phyloP scores from a whole-genome alignment of 306 rosid genomes.

The Vachellia pachyceras region DNA sequence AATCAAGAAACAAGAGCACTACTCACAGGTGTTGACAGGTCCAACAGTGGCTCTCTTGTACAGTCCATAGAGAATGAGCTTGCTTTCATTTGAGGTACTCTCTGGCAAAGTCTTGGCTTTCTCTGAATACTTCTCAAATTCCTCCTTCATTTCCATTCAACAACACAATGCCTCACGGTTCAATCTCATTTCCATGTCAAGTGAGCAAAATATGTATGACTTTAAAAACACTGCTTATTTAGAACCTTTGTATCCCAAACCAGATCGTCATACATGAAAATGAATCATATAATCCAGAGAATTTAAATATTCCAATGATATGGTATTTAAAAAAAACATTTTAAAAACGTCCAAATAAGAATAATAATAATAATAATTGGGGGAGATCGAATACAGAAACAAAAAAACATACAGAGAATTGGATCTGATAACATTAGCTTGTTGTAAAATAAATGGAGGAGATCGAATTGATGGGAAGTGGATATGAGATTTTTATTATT shows the following conservation, averaged over 20 bases:
- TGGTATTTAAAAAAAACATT: background rate
- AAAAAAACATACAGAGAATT: background rate
- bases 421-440: background rate
- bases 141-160: background rate
- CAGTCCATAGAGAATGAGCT: slow-evolving; percentile 10
- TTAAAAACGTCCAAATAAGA: background rate
- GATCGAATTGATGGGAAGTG: background rate
- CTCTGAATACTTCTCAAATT: slow-evolving; percentile 17
- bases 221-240: background rate
- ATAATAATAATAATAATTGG: too few species aligned
- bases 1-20: background rate
- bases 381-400: too few species aligned
- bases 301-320: too few species aligned
- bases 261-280: background rate
- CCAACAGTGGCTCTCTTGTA: slow-evolving; percentile 16
- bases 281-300: background rate
- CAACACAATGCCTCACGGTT: background rate
- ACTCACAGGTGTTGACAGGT: slow-evolving; percentile 2
- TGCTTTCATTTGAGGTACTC: slow-evolving; percentile 12
- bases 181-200: background rate
- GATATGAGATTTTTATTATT: background rate
- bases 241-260: background rate
- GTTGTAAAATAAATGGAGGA: background rate
- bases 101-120: slow-evolving; percentile 26
- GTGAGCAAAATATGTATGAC: background rate